A percentile compares a stretch with the other conserved stretches of the same genome.
These are phyloP conservation scores for Solanum acaule DNA, from an alignment of 257 asterid species.

Conservation along the genomic window DNA sequence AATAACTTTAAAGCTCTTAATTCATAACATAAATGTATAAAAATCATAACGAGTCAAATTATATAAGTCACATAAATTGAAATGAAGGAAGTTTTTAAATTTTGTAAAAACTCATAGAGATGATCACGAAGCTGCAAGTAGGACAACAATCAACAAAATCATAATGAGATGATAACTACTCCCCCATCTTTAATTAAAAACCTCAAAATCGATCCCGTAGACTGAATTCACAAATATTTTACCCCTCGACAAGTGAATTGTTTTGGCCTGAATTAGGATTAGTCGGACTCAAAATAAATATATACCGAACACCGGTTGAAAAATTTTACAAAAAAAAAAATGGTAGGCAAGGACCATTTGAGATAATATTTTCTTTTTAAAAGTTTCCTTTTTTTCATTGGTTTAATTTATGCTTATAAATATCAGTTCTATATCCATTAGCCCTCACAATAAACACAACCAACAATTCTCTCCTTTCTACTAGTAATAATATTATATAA, in stretches of 20 bases:
- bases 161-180: neutral
- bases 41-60: neutral
- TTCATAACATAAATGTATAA: neutral
- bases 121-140: neutral
- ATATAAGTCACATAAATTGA: neutral
- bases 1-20: neutral
- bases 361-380: neutral
- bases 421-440: neutral
- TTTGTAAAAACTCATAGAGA: neutral
- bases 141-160: neutral
- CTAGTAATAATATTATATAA: no score
- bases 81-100: neutral
- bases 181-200: neutral
- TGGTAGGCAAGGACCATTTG: neutral
- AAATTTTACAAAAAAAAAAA: neutral
- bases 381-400: neutral
- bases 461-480: neutral
- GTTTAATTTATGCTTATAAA: neutral
- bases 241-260: no score
- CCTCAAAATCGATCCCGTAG: accelerated
- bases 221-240: neutral
- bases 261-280: accelerated
- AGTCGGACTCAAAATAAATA: neutral
- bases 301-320: neutral
- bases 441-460: neutral